Conservation (phyloP, 495 filamentous ascomycete genomes). For the Aspergillus steynii region DNA sequence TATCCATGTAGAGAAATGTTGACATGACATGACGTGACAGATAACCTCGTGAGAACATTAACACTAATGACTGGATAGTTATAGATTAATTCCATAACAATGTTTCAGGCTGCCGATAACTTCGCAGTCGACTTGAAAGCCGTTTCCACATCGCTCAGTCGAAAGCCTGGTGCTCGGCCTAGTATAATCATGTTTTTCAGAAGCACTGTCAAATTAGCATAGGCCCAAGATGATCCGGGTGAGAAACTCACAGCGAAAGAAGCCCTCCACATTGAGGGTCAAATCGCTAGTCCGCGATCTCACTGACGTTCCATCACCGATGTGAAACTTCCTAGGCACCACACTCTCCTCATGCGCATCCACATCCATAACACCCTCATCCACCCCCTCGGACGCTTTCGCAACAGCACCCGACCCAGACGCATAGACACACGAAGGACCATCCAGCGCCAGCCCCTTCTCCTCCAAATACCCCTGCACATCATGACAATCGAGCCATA, state of each 20-base stretch:
- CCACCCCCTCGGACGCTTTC: not conserved
- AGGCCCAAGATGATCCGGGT: not conserved
- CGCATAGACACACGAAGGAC: slow-evolving; percentile 10
- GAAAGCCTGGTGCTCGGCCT: slow-evolving; percentile 20
- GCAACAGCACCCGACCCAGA: not conserved
- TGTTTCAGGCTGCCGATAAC: not conserved
- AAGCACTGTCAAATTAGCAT: slow-evolving; percentile 7
- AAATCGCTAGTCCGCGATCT: not conserved
- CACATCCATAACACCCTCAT: not conserved
- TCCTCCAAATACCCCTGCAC: slow-evolving; percentile 52
- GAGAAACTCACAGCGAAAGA: slow-evolving; percentile 16
- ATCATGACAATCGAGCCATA: slow-evolving; percentile 72
- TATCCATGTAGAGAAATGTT: too few relatives aligned
- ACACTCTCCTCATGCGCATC: not conserved
- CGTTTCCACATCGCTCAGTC: slow-evolving; percentile 15
- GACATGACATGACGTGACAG: too few relatives aligned
- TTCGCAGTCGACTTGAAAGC: slow-evolving; percentile 14
- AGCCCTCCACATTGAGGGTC: slow-evolving; percentile 13
- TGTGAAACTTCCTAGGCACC: not conserved
- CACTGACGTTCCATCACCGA: not conserved
- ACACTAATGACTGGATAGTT: too few relatives aligned
- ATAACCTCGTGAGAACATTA: not conserved
- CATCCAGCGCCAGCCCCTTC: slow-evolving; percentile 25
- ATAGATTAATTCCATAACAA: not conserved
- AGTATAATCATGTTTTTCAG: slow-evolving; percentile 19